phyloP scores from a whole-genome alignment of 208 protist species.

The Trypanosoma brucei region DNA sequence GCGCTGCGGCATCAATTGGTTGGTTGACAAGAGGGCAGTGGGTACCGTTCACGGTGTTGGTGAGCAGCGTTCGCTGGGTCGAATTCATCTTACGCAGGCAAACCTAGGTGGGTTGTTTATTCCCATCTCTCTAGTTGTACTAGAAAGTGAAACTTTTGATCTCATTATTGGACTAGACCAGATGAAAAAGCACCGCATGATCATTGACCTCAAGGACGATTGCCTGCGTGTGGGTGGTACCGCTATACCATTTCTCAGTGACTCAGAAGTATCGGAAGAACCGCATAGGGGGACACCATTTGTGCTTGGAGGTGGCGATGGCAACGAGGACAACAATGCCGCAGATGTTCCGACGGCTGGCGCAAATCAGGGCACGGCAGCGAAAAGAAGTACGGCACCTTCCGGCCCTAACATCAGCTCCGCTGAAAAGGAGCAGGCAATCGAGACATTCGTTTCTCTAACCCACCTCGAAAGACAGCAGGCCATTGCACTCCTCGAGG shows the following conservation, averaged over 20 bases:
- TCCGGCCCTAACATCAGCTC: neutral
- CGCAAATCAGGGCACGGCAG: no score
- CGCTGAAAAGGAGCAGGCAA: conserved; percentile 1
- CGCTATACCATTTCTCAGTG: conserved; percentile 50
- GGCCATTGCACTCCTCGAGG: conserved; percentile 41
- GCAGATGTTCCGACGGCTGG: neutral
- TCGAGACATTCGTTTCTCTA: conserved; percentile 32
- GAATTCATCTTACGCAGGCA: conserved; percentile 83
- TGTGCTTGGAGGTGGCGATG: neutral
- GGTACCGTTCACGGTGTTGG: conserved; percentile 91
- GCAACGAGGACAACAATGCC: neutral
- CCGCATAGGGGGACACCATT: conserved; percentile 1
- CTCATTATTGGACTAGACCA: conserved; percentile 95
- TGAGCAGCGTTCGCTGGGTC: conserved; percentile 83
- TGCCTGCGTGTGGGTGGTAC: conserved; percentile 41
- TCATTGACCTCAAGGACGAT: conserved; percentile 63
- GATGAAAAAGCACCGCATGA: conserved; percentile 80
- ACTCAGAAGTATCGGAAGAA: conserved; percentile 39
- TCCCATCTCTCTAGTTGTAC: conserved; percentile 83
- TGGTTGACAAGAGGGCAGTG: conserved; percentile 85
- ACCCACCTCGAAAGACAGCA: conserved; percentile 25
- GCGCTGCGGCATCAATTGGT: conserved; percentile 78
- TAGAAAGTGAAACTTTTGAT: conserved; percentile 86
- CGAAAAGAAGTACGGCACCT: no score
- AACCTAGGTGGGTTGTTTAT: conserved; percentile 77